Base-by-base conservation (phyloP, 495 filamentous ascomycete species). In the Echria macrotheca region DNA sequence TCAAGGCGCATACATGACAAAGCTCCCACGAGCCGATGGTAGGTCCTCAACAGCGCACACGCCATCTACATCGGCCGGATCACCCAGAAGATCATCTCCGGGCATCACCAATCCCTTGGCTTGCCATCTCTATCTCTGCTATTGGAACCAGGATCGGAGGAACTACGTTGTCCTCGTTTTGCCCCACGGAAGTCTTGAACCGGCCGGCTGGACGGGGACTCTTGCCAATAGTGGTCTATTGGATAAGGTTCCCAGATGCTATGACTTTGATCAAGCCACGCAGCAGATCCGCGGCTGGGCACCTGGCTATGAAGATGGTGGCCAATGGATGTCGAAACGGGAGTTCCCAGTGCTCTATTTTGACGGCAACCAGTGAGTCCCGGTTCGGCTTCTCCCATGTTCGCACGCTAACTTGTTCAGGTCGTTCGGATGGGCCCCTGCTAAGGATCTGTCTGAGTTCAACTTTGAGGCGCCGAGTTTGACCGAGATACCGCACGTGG, bases 271-370 rank as follows among this genome's bases (percentile, higher is more conserved):
- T 4, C 32, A 33, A 4, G 43, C 5, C 21, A 18, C 10, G 12
- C 23, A 11, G 4, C 53, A 63, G 11, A 70, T 74, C 44, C 17
- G 46, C 10, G 65, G 64, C 10, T 75, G 72, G 72, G 59, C 64
- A 5, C 44, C 52, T 4, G 70, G 64, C 0, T 74, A 66, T 32
- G 63, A 68, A 45, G 59, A 66, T 33, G 68, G 66, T 18, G 72
- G 70, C 0, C 37, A 51, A 0, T 42, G 53, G n/a, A 56, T 63
- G 15, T 53, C 37, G 14, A 56, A 56, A 42, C 64, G 72, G 14
- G 68, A 64, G 31, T 74, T 74, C 21, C 69, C 72, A 1, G 68
- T 72, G 4, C 58, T 69, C 55, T 72, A 67, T 38, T 68, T 69
- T 19, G 71, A 75, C 52, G 18, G 22, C 10, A 23, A 44, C 2